phyloP scores from a whole-genome alignment of 2,329 filamentous ascomycete species.

The Alternaria gansuensis region DNA sequence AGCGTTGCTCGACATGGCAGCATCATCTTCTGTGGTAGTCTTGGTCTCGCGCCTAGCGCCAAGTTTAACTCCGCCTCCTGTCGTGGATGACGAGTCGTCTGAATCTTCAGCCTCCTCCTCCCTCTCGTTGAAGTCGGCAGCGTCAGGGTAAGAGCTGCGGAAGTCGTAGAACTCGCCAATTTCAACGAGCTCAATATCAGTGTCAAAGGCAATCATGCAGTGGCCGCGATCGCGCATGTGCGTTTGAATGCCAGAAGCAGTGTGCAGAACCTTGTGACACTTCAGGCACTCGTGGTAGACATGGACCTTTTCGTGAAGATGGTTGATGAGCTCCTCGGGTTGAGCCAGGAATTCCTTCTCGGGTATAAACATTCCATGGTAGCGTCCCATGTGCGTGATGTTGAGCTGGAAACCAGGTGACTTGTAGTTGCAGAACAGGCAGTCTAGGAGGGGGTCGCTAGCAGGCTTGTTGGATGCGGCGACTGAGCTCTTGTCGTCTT shows the following conservation, averaged over 20 bases:
- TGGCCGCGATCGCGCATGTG: conserved; percentile 98
- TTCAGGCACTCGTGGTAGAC: conserved; percentile 85
- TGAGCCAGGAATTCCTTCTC: conserved; percentile 86
- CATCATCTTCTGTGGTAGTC: conserved; percentile 49
- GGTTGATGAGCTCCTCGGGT: conserved; percentile 79
- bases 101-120: conserved; percentile 51
- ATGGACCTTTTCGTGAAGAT: conserved; percentile 81
- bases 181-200: conserved; percentile 88
- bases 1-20: conserved; percentile 59
- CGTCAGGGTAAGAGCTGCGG: conserved; percentile 91
- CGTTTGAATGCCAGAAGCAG: conserved; percentile 82
- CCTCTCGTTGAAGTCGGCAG: conserved; percentile 66
- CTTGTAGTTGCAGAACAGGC: conserved; percentile 91
- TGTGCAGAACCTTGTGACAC: conserved; percentile 84
- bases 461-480: conserved; percentile 42
- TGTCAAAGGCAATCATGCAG: conserved; percentile 93
- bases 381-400: conserved; percentile 86
- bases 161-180: conserved; percentile 99
- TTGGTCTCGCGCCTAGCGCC: conserved; percentile 66
- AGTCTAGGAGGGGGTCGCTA: conserved; percentile 61
- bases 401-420: conserved; percentile 81
- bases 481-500: conserved; percentile 53
- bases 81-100: conserved; percentile 60
- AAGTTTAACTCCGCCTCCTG: conserved; percentile 71
- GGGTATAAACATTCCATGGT: conserved; percentile 95